Percentiles rank a stretch among this genome's conserved stretches.
Conservation (phyloP, 2,329 filamentous ascomycete species). For the Verticillium alfalfae region DNA sequence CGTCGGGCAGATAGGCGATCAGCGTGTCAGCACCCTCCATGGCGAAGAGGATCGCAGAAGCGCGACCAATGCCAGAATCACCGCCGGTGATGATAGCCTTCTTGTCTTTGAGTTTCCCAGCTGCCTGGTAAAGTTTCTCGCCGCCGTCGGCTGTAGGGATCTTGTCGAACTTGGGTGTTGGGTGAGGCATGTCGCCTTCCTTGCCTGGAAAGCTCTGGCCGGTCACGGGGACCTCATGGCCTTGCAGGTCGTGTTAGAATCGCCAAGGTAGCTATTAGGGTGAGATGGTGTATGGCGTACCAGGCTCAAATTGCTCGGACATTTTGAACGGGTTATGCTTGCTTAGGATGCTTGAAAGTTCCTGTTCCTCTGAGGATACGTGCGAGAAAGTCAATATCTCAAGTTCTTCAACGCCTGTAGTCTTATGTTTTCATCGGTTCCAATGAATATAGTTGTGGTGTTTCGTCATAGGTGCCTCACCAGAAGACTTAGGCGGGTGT, state of each 20-base stretch:
- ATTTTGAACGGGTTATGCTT: neutral
- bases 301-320: conserved; percentile 13
- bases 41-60: conserved; percentile 70
- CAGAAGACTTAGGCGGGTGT: neutral
- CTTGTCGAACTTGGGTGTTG: conserved; percentile 55
- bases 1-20: conserved; percentile 69
- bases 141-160: conserved; percentile 64
- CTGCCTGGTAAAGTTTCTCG: conserved; percentile 66
- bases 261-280: neutral
- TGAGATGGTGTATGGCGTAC: conserved; percentile 1
- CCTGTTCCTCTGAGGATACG: neutral
- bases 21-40: conserved; percentile 73
- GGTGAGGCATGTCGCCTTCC: conserved; percentile 42
- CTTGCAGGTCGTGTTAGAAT: conserved; percentile 12
- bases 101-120: conserved; percentile 69
- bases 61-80: conserved; percentile 73
- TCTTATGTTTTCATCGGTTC: neutral
- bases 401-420: neutral
- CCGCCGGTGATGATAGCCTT: conserved; percentile 77
- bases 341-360: neutral
- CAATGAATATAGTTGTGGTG: neutral
- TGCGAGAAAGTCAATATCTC: neutral
- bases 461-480: neutral
- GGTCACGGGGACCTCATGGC: conserved; percentile 31
- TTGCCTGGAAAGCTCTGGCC: conserved; percentile 36